Conservation (phyloP, 1,284 basidiomycete species). For the Boletus semigastroideus region DNA sequence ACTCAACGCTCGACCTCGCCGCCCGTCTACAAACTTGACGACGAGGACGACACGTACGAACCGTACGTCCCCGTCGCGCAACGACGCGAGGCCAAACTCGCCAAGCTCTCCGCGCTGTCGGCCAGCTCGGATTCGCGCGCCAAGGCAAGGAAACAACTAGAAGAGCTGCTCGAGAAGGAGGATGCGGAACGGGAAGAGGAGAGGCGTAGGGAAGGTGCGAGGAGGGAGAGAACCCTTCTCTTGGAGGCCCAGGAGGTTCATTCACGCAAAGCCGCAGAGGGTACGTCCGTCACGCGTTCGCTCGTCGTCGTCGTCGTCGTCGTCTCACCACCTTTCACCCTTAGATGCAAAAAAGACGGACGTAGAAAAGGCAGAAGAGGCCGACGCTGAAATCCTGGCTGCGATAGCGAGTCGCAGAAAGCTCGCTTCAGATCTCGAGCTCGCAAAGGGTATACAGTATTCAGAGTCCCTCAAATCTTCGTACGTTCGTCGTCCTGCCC, state of each 20-base stretch:
- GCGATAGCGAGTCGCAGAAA: conserved; percentile 91
- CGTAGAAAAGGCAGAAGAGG: conserved; percentile 82
- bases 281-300: conserved; percentile 41
- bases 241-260: conserved; percentile 94
- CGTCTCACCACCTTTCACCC: conserved; percentile 6
- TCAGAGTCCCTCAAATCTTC: conserved; percentile 84
- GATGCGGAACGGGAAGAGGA: conserved; percentile 81
- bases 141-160: conserved; percentile 50
- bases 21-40: conserved; percentile 53
- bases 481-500: conserved; percentile 41
- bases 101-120: conserved; percentile 66
- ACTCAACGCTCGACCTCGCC: conserved; percentile 62
- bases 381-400: conserved; percentile 86
- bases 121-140: conserved; percentile 53
- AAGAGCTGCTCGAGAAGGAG: conserved; percentile 66
- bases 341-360: conserved; percentile 85
- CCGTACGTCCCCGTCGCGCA: conserved; percentile 90
- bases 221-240: conserved; percentile 82
- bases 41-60: conserved; percentile 68
- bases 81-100: conserved; percentile 78
- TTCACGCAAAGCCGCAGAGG: conserved; percentile 74
- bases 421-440: conserved; percentile 87
- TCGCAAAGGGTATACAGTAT: conserved; percentile 92
- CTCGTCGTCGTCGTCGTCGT: not conserved
- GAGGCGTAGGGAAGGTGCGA: conserved; percentile 63